phyloP scores from a whole-genome alignment of 768 basidiomycete genomes.

The Fibroporia radiculosa region DNA sequence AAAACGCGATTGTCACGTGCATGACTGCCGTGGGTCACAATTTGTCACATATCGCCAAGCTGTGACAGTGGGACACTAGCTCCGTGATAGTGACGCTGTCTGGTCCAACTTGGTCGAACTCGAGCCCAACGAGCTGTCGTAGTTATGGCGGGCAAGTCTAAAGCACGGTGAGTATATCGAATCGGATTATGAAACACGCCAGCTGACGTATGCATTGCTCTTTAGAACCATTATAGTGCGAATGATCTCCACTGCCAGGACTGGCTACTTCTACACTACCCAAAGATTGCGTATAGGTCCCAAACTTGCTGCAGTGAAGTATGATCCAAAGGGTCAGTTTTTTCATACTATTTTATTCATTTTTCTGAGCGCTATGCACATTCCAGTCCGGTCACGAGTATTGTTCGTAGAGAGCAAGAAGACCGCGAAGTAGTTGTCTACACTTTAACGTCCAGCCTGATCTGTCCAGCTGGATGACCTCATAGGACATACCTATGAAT shows the following conservation, averaged over 20 bases:
- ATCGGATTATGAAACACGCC: neutral
- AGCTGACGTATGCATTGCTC: neutral
- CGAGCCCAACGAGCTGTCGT: too few relatives aligned
- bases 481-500: too few relatives aligned
- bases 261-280: constrained; percentile 87
- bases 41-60: too few relatives aligned
- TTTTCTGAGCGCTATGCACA: neutral
- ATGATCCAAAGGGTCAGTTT: constrained; percentile 75
- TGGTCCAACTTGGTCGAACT: too few relatives aligned
- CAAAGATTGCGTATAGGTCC: constrained; percentile 66
- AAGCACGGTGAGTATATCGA: constrained; percentile 41
- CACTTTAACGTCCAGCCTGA: too few relatives aligned
- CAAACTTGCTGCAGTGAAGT: constrained; percentile 86
- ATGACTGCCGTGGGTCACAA: too few relatives aligned
- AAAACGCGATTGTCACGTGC: too few relatives aligned
- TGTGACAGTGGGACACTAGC: too few relatives aligned
- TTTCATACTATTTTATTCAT: neutral
- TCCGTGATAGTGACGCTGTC: too few relatives aligned
- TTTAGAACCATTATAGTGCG: constrained; percentile 77
- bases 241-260: constrained; percentile 85
- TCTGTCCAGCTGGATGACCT: too few relatives aligned
- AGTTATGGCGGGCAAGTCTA: constrained; percentile 54
- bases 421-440: constrained; percentile 50
- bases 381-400: constrained; percentile 58
- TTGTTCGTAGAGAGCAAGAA: constrained; percentile 77